phyloP scores from a whole-genome alignment of 73 alveolate species.

The Symbiodinium pilosum region DNA sequence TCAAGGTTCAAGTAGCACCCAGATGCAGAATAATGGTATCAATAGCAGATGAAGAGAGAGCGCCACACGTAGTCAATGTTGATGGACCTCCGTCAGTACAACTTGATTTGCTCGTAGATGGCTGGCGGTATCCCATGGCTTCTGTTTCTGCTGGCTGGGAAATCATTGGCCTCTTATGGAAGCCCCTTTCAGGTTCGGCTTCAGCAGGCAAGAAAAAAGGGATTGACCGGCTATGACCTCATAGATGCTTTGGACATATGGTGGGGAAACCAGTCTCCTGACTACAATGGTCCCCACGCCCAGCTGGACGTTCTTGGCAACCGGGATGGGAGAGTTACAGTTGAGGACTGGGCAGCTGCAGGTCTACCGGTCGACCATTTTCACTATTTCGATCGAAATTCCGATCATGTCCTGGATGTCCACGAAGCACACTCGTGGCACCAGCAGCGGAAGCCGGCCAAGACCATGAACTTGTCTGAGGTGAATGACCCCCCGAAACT shows the following conservation, averaged over 20 bases:
- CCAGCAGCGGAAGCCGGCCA: constrained; percentile 78
- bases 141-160: background rate
- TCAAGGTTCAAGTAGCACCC: too few species aligned
- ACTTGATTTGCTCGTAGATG: background rate
- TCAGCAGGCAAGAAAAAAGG: constrained; percentile 5
- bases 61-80: too few species aligned
- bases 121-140: background rate
- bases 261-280: constrained; percentile 70
- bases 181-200: background rate
- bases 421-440: constrained; percentile 94
- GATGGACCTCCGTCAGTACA: too few species aligned
- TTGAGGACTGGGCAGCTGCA: constrained; percentile 69
- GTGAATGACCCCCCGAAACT: constrained; percentile 45
- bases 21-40: too few species aligned
- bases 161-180: constrained; percentile 3
- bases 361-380: constrained; percentile 74
- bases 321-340: constrained; percentile 69
- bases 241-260: constrained; percentile 75
- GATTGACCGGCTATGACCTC: constrained; percentile 46
- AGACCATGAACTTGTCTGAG: constrained; percentile 72
- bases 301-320: constrained; percentile 88
- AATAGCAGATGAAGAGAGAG: too few species aligned
- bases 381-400: constrained; percentile 49
- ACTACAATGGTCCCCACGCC: constrained; percentile 45
- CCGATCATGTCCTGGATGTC: constrained; percentile 9